Base-by-base conservation (phyloP, 495 filamentous ascomycete species). In the Filosporella fistucella region DNA sequence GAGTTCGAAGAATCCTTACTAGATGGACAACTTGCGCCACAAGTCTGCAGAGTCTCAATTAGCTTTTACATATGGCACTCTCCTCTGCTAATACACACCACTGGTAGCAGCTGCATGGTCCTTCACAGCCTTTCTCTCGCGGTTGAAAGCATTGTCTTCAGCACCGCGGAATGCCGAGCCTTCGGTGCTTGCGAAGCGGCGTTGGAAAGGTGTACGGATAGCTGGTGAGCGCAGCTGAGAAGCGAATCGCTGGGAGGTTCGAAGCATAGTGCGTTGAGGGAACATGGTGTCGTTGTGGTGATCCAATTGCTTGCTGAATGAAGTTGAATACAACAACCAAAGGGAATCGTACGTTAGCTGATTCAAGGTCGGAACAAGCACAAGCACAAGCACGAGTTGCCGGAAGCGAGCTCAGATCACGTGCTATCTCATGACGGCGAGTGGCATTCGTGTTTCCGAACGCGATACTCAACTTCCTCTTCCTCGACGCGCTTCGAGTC, bases 1-100 rank as follows among this genome's bases (percentile, higher is more conserved):
- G 23, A 7, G 32, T 26, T 18, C 38, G 17, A 30, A 23, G 44
- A 14, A 21, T 23, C 33, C 79, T 64, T 84, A 96, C 91, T 85
- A 96, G 74, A 95, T 77, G 48, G 86, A 89, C 42, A 96, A 83
- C 75, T 91, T 96, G 69, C 82, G 81, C 91, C 91, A 96, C 55
- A 93, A 81, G 63, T 87, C 91, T 96, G 66, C 63, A 54, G 49
- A 24, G 17, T 6, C n/a, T n/a, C n/a, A n/a, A 18, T 43, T 17
- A 43, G 41, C 10, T 8, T 16, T 32, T 29, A 33, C 4, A 40
- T n/a, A n/a, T n/a, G n/a, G 36, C 34, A 56, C 32, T 54, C 53
- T 50, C 38, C 22, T 32, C 17, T 23, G 21, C 3, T 25, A 29
- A 24, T 43, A 65, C 84, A 63, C 59, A 95, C 91, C 85, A 60